These are phyloP conservation scores for Rheum nobile DNA, from an alignment of 148 eudicot species.

Conservation along the genomic window DNA sequence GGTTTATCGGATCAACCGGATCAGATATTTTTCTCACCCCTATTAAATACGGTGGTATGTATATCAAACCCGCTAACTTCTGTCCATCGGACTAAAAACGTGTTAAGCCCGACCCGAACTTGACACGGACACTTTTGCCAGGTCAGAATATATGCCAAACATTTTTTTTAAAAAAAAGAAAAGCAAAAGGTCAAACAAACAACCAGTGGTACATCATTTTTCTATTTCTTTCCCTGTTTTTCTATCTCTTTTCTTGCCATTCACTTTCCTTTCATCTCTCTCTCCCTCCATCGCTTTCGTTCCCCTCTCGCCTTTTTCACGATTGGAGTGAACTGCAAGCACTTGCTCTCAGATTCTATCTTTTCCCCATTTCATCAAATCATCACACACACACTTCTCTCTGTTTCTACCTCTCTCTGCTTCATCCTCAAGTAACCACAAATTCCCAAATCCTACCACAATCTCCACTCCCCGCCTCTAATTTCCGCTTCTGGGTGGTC, in stretches of 20 bases:
- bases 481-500: neutral
- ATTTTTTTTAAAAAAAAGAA: neutral
- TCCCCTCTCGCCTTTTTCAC: neutral
- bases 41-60: too few relatives aligned
- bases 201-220: neutral
- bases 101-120: neutral
- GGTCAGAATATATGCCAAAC: neutral
- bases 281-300: neutral
- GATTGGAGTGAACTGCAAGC: conserved; percentile 8
- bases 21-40: too few relatives aligned
- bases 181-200: conserved; percentile 3
- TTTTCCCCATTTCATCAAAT: neutral
- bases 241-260: neutral
- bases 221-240: conserved; percentile 4
- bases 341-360: neutral
- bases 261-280: neutral
- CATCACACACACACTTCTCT: neutral
- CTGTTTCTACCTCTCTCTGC: neutral
- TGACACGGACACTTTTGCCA: neutral
- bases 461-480: neutral
- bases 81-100: neutral
- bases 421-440: neutral
- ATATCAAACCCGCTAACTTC: neutral
- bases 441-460: neutral
- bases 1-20: too few relatives aligned